Evolutionary conservation across 208 protist species (phyloP), one percentile per base, ranked within the genome.

Genomic region (Strigomonas galati): DNA sequence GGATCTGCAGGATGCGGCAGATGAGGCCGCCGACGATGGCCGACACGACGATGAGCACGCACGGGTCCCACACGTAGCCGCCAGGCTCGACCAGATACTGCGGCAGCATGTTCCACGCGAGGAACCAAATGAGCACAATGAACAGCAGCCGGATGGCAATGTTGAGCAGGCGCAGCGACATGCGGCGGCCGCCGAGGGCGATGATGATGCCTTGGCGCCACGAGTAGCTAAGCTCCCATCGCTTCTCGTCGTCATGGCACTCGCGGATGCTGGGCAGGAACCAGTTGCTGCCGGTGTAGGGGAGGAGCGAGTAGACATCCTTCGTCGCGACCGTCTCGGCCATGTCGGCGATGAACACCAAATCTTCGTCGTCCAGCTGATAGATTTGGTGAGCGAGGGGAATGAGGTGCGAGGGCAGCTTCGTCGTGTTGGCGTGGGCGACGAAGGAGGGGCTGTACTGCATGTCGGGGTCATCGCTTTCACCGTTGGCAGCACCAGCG

Each of bases 61-160:
- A 43, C 28, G 84, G 82, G 62, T 93, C 87, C 77, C 79, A 93
- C 31, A 93, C 78, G 73, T 84, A 88, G 51, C 87, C 87, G 40
- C 82, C 84, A 6, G 82, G 84, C 67, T 84, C 61, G 48, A 88
- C 63, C 14, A 90, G 74, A 63, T 61, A 66, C 67, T 74, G 66
- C 10, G 87, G 87, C 12, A 93, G 68, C 57, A 84, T 72, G 64
- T 77, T 82, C 83, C 84, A 93, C 61, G 84, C 35, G 53, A 77
- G 60, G 56, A 91, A 89, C 82, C 87, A 91, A 46, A 78, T 28
- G 32, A 93, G 62, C 30, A 82, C 74, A 44, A 93, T 43, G 23
- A 91, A 76, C 51, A 69, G 69, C 3, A 81, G 14, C 19, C 87
- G 84, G n/a, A 93, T 62, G 64, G 83, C 69, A n/a, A 89, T 73